phyloP scores from a whole-genome alignment of 495 filamentous ascomycete genomes.

The Endocarpon pusillum region DNA sequence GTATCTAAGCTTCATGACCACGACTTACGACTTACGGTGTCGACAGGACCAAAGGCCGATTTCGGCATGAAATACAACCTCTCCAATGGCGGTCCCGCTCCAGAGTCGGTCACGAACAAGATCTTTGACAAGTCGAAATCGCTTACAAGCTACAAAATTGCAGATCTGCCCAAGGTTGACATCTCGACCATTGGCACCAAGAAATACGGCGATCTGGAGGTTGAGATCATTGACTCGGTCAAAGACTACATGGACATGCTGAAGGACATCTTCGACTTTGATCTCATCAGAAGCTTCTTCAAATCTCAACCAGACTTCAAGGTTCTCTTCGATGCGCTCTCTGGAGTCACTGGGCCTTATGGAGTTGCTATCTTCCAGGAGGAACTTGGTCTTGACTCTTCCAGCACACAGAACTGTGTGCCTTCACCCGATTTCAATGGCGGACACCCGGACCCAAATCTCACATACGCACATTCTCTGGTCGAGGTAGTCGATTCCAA shows the following conservation, averaged over 20 bases:
- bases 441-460: conserved; percentile 93
- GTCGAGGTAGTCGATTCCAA: conserved; percentile 88
- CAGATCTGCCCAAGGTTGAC: conserved; percentile 74
- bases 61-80: conserved; percentile 99
- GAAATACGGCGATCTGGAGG: conserved; percentile 70
- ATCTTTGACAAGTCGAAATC: conserved; percentile 83
- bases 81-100: conserved; percentile 83
- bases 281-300: conserved; percentile 86
- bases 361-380: conserved; percentile 86
- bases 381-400: conserved; percentile 62
- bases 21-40: background rate
- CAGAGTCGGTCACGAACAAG: conserved; percentile 91
- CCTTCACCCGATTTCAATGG: conserved; percentile 90
- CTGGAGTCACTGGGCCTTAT: conserved; percentile 91
- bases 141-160: conserved; percentile 79
- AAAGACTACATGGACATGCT: conserved; percentile 87
- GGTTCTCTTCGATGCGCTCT: conserved; percentile 85
- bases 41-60: conserved; percentile 70
- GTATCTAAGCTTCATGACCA: background rate
- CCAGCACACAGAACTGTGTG: conserved; percentile 82
- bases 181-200: conserved; percentile 64
- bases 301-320: conserved; percentile 77
- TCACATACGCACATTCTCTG: conserved; percentile 92
- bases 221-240: conserved; percentile 86
- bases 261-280: conserved; percentile 96